Conservation (phyloP, 257 asterid genomes). For the Lavandula angustifolia region DNA sequence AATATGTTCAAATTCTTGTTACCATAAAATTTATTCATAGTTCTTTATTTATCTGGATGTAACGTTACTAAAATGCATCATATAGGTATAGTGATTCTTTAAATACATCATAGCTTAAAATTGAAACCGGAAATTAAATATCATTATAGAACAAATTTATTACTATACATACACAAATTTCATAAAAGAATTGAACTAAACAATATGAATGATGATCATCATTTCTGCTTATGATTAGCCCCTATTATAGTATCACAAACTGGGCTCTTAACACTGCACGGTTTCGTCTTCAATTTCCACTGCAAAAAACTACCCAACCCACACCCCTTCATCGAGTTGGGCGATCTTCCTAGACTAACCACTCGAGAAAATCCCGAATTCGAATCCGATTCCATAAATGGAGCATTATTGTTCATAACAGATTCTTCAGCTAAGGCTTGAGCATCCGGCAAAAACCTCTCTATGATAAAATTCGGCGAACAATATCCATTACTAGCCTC, state of each 20-base stretch:
- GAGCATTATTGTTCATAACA: constrained; percentile 35
- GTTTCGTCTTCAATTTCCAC: constrained; percentile 63
- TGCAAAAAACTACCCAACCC: constrained; percentile 59
- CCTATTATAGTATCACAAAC: constrained; percentile 48
- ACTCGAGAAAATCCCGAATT: constrained; percentile 37
- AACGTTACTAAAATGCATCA: too few species aligned
- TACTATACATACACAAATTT: too few species aligned
- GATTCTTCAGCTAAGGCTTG: constrained; percentile 73
- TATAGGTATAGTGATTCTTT: too few species aligned
- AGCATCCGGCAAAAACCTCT: constrained; percentile 79
- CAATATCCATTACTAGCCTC: constrained; percentile 18
- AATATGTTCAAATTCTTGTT: too few species aligned
- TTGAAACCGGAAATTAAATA: too few species aligned
- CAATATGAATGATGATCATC: constrained; percentile 1
- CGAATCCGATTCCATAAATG: constrained; percentile 6
- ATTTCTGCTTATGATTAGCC: constrained; percentile 34
- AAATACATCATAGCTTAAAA: too few species aligned
- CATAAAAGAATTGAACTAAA: too few species aligned
- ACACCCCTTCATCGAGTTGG: constrained; percentile 51
- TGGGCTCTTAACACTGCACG: constrained; percentile 57
- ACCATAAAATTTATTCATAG: too few species aligned
- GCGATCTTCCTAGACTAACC: constrained; percentile 38
- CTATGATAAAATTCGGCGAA: constrained; percentile 60
- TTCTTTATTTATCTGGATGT: too few species aligned
- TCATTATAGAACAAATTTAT: too few species aligned